Evolutionary conservation across 179 eudicot species (phyloP).

Genomic region (Drosera spatulata): DNA sequence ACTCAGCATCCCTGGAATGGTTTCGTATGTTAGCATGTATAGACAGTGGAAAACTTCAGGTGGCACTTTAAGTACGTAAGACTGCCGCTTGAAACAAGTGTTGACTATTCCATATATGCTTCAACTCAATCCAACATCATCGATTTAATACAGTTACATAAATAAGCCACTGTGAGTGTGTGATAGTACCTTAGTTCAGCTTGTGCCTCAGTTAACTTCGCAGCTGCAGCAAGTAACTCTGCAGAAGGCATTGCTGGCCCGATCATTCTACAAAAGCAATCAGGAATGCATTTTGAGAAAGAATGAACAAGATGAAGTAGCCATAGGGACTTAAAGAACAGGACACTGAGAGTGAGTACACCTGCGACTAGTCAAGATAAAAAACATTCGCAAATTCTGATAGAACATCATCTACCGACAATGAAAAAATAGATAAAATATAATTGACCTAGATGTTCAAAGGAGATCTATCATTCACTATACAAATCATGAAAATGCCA

Average conservation of each 20-base stretch:
- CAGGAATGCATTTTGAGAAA: constrained; percentile 1
- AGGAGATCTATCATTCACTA: too few relatives aligned
- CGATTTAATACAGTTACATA: not conserved
- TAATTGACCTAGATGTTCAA: too few relatives aligned
- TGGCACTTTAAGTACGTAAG: not conserved
- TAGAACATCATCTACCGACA: too few relatives aligned
- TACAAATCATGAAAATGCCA: too few relatives aligned
- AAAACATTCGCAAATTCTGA: too few relatives aligned
- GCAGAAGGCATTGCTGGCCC: constrained; percentile 98
- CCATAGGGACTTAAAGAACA: too few relatives aligned
- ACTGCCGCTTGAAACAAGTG: not conserved
- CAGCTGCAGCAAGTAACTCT: constrained; percentile 97
- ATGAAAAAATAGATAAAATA: too few relatives aligned
- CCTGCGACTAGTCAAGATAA: too few relatives aligned
- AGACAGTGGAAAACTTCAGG: constrained; percentile 1
- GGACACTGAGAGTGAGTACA: too few relatives aligned
- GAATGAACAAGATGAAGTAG: not conserved
- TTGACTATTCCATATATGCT: not conserved
- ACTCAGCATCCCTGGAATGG: constrained; percentile 60
- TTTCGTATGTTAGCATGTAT: not conserved
- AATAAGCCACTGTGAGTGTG: not conserved
- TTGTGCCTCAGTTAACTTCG: constrained; percentile 91
- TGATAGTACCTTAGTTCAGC: constrained; percentile 66
- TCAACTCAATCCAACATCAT: not conserved
- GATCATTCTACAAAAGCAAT: constrained; percentile 41